Base-by-base conservation (phyloP, 1,284 basidiomycete species). In the Termitomyces sp. region DNA sequence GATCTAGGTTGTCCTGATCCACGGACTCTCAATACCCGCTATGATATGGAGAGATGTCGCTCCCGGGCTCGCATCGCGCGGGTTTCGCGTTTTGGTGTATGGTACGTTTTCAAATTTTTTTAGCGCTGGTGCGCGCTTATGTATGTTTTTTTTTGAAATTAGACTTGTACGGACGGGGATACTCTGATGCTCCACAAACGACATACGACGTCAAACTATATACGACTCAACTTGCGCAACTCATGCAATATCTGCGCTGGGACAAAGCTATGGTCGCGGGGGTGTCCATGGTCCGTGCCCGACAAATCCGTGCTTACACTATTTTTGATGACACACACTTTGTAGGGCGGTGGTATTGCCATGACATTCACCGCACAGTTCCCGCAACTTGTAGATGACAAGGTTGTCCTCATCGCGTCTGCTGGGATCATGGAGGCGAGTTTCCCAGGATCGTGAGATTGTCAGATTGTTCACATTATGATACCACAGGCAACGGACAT, bases 131-230 rank as follows among this genome's bases (percentile, higher is more conserved):
- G 78, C 57, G 49, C 34, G 28, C 50, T 58, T 16, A 62, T 47
- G 13, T 1, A 43, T 21, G 26, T n/a, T 13, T 1, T 39, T 48
- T 1, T 30, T 21, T 28, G 24, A 16, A n/a, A 24, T n/a, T 57
- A 88, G 88, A 91, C 68, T 72, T 91, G 13, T 90, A 88, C 55
- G 88, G 88, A 13, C 77, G 88, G 33, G 88, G 88, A 8, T 91
- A 90, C 66, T 86, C 86, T 1, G 88, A 88, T 57, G 86, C 86
- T 1, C 88, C 86, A 0, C 75, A 80, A 30, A 78, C 76, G 5
- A 77, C 75, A 2, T 88, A 91, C 64, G 77, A 86, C 57, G 69
- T 76, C 1, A 67, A 72, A 3, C 71, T 91, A 5, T 86, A 86
- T 66, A 81, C 81, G 0, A 84, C 81, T 0, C 87, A 91, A 61